phyloP scores from a whole-genome alignment of 2,329 filamentous ascomycete species.

The Epichloe hybrida region DNA sequence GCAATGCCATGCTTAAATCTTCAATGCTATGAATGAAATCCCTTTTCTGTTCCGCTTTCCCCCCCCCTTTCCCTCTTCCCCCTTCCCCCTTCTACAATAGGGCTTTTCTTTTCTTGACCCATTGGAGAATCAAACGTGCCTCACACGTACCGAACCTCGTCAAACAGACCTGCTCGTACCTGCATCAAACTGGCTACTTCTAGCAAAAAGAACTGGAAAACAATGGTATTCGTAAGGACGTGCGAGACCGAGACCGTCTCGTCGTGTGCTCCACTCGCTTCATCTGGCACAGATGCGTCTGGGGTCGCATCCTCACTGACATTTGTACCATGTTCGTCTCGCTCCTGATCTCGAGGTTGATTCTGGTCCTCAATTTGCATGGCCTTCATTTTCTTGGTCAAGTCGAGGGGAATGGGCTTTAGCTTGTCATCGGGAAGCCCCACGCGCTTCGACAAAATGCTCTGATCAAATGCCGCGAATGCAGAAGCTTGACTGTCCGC shows the following conservation, averaged over 20 bases:
- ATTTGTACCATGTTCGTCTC: too few species aligned
- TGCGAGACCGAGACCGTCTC: slow-evolving; percentile 58
- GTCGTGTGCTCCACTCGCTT: slow-evolving; percentile 9
- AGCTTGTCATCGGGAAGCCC: slow-evolving; percentile 30
- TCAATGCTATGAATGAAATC: neutral
- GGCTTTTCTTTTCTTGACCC: too few species aligned
- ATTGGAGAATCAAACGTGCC: too few species aligned
- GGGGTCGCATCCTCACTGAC: neutral
- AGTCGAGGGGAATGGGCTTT: slow-evolving; percentile 31
- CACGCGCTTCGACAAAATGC: slow-evolving; percentile 42
- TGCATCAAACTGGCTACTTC: slow-evolving; percentile 65
- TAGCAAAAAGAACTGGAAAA: slow-evolving; percentile 67
- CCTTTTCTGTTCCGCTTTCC: neutral
- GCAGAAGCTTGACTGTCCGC: slow-evolving; percentile 41
- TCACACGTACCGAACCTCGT: slow-evolving; percentile 52
- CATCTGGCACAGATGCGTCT: neutral
- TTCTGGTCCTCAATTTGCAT: slow-evolving; percentile 9
- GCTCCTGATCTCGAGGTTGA: slow-evolving; percentile 9
- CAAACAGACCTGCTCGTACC: slow-evolving; percentile 60
- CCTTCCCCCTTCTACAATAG: neutral
- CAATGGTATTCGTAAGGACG: slow-evolving; percentile 64
- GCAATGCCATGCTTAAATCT: neutral
- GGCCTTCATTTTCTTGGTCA: slow-evolving; percentile 18
- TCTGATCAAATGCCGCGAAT: slow-evolving; percentile 51
- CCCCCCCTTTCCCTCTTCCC: too few species aligned